phyloP scores from a whole-genome alignment of 2,329 filamentous ascomycete species.

The Didymella pomorum region DNA sequence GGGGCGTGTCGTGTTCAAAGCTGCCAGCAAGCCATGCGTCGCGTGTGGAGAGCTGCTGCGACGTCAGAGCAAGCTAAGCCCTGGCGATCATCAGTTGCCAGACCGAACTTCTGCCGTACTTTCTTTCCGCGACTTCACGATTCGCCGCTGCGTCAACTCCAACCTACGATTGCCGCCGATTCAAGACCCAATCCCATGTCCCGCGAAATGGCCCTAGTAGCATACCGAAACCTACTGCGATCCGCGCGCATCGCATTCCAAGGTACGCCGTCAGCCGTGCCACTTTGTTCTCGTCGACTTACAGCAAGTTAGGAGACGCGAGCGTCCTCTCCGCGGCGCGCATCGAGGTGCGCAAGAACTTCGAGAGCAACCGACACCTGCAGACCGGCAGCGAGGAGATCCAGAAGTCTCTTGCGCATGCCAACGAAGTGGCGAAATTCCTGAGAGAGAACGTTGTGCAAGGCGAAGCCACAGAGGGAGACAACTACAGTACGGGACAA shows the following conservation, averaged over 20 bases:
- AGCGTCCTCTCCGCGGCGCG: constrained; percentile 74
- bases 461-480: constrained; percentile 64
- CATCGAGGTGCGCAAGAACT: constrained; percentile 74
- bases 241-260: constrained; percentile 83
- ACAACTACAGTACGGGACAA: constrained; percentile 66
- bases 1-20: constrained; percentile 33
- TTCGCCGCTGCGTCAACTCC: constrained; percentile 8
- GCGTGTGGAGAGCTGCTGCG: constrained; percentile 27
- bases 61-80: constrained; percentile 28
- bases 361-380: constrained; percentile 71
- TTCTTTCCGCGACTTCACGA: constrained; percentile 21
- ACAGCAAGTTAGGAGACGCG: constrained; percentile 68
- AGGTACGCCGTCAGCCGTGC: constrained; percentile 60
- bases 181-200: constrained; percentile 29
- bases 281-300: not conserved
- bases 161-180: no score
- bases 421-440: constrained; percentile 81
- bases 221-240: constrained; percentile 83
- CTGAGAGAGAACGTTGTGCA: constrained; percentile 88
- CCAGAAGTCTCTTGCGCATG: constrained; percentile 74
- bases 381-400: constrained; percentile 66
- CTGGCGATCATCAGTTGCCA: not conserved
- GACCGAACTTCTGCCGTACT: constrained; percentile 1
- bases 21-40: constrained; percentile 40
- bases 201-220: constrained; percentile 68